phyloP scores from a whole-genome alignment of 768 basidiomycete genomes.

The Kwoniella dejecticola region DNA sequence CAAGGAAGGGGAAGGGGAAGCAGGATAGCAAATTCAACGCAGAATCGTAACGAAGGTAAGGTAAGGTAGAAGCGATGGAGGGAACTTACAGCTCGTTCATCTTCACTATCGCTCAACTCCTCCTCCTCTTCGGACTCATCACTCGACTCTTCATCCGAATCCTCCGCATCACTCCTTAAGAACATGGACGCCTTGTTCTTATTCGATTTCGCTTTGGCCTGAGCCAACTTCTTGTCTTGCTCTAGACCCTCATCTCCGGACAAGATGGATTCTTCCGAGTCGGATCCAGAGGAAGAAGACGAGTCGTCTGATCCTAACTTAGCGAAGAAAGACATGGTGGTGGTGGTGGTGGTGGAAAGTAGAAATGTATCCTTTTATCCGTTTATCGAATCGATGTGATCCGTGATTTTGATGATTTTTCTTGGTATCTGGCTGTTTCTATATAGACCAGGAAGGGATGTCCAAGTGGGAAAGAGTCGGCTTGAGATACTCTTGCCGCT shows the following conservation, averaged over 20 bases:
- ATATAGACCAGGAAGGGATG: too few relatives aligned
- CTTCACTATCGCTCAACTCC: conserved; percentile 50
- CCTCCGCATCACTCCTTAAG: conserved; percentile 59
- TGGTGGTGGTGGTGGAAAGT: background rate
- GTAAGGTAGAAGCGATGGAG: too few relatives aligned
- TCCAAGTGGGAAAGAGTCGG: too few relatives aligned
- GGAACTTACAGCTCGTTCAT: conserved; percentile 31
- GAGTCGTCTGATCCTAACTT: conserved; percentile 43
- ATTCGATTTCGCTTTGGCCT: conserved; percentile 15
- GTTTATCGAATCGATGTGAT: too few relatives aligned
- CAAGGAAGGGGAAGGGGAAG: too few relatives aligned
- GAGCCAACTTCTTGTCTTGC: conserved; percentile 38
- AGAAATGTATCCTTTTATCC: too few relatives aligned
- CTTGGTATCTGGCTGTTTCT: background rate
- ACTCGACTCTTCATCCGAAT: conserved; percentile 63
- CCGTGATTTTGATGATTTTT: too few relatives aligned
- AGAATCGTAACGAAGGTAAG: too few relatives aligned
- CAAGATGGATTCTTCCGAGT: conserved; percentile 53
- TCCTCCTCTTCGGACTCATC: conserved; percentile 57
- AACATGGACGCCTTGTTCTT: conserved; percentile 36
- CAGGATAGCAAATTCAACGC: too few relatives aligned
- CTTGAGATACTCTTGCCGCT: too few relatives aligned
- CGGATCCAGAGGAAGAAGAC: conserved; percentile 41
- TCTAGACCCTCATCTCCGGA: conserved; percentile 47
- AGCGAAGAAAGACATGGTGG: conserved; percentile 54